phyloP scores from a whole-genome alignment of 2,329 filamentous ascomycete species.

The Alternaria longipes region DNA sequence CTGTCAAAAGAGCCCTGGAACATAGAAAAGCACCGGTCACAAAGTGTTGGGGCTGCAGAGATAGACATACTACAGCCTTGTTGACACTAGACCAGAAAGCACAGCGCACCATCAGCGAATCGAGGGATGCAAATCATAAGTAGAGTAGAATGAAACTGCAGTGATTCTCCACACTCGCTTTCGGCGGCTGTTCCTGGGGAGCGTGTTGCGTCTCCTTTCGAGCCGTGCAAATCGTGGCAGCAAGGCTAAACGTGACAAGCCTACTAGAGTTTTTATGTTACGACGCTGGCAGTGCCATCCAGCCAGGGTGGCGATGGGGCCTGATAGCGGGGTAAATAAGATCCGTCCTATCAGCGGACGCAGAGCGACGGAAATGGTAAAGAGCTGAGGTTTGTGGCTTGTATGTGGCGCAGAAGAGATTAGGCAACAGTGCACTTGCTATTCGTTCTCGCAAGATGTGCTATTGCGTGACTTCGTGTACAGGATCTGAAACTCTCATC shows the following conservation, averaged over 20 bases:
- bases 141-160: rapidly evolving
- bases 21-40: not conserved
- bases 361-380: not conserved
- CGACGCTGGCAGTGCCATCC: too few species aligned
- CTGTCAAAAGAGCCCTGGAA: not conserved
- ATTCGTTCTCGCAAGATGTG: not conserved
- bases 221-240: too few species aligned
- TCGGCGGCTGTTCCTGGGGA: too few species aligned
- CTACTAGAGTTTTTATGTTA: too few species aligned
- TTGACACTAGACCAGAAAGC: too few species aligned
- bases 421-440: not conserved
- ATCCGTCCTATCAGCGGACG: not conserved
- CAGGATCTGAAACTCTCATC: not conserved
- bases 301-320: too few species aligned
- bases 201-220: too few species aligned
- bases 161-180: rapidly evolving
- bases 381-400: not conserved
- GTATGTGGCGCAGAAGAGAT: not conserved
- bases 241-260: too few species aligned
- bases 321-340: not conserved
- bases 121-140: rapidly evolving
- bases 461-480: not conserved
- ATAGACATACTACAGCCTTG: not conserved
- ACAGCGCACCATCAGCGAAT: rapidly evolving
- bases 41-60: not conserved